Evolutionary conservation across 768 basidiomycete species (phyloP), one percentile per base, ranked within the genome.

Genomic region (Mrakia frigida): DNA sequence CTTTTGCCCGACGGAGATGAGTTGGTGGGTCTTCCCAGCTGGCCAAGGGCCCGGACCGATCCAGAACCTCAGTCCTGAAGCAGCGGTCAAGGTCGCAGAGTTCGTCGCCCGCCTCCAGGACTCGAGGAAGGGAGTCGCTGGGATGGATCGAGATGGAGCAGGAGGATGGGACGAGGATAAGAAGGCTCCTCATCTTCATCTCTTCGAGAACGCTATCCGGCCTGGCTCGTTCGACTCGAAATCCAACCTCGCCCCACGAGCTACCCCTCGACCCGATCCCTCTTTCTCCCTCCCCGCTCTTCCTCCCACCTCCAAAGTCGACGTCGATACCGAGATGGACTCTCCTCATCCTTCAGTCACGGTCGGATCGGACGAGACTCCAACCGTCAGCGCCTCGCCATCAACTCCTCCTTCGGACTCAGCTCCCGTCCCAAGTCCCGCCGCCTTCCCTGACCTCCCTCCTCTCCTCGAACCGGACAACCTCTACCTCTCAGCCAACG

Each of bases 401-500:
- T 41, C 28, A 60, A 60, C 59, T 31, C 33, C 72, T 56, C 56
- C 46, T 9, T 50, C 59, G 28, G 28, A 25, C 43, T 16, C 70
- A 7, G 11, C 70, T 23, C 1, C 33, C 31, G 0, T 41, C 25
- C 50, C 31, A 10, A 28, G 21, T 31, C 61, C 52, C 33, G 50
- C n/a, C 52, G 46, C 21, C 3, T 16, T 31, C 21, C 9, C 10
- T 9, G 28, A 37, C 1, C 0, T 23, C 28, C 16, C 28, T n/a
- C 25, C 65, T 41, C 53, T 31, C 3, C 13, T 25, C 28, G 28
- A 35, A 21, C 39, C n/a, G 3, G 76, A 73, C 37, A 4, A 67
- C 23, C 76, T 77, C 3, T 77, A 50, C 50, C 1, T 77, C 16
- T 73, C 76, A 9, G 70, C 76, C 13, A 77, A 72, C 52, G 52